Percentiles rank a stretch among this genome's conserved stretches.
These are phyloP conservation scores for Cryptococcus sp. DNA, from an alignment of 1,284 basidiomycete species.

Conservation along the genomic window DNA sequence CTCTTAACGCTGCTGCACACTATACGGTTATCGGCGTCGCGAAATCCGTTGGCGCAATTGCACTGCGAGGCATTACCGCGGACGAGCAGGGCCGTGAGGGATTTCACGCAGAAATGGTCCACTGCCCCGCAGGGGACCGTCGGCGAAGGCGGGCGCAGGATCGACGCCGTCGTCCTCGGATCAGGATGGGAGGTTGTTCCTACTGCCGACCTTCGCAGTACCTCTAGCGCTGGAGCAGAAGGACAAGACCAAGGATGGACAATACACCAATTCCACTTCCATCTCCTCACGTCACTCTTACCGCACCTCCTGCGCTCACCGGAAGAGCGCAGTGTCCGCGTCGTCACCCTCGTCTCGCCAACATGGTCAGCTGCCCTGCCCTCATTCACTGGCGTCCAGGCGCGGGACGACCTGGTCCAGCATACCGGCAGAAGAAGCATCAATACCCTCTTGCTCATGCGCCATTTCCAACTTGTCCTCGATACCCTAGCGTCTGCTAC, in stretches of 20 bases:
- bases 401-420: slow-evolving; percentile 19
- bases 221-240: background rate
- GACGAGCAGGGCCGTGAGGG: slow-evolving; percentile 38
- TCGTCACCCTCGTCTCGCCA: slow-evolving; percentile 77
- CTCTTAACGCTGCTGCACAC: slow-evolving; percentile 51
- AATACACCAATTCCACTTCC: slow-evolving; percentile 58
- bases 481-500: slow-evolving; percentile 46
- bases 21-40: slow-evolving; percentile 36
- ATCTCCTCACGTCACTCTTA: slow-evolving; percentile 73
- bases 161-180: slow-evolving; percentile 51
- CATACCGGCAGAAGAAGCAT: slow-evolving; percentile 35
- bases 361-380: slow-evolving; percentile 75
- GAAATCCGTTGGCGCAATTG: slow-evolving; percentile 43
- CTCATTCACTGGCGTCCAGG: slow-evolving; percentile 49
- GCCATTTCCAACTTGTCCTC: slow-evolving; percentile 46
- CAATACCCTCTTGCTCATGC: slow-evolving; percentile 40
- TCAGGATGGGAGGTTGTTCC: slow-evolving; percentile 45
- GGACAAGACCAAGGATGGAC: slow-evolving; percentile 35
- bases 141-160: slow-evolving; percentile 46
- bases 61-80: slow-evolving; percentile 50
- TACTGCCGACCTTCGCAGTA: background rate
- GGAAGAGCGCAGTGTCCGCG: slow-evolving; percentile 76
- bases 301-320: slow-evolving; percentile 76
- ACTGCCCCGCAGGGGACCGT: slow-evolving; percentile 38
- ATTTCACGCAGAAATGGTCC: slow-evolving; percentile 49